phyloP scores from a whole-genome alignment of 2,329 filamentous ascomycete species.

The Aureobasidium vineae region DNA sequence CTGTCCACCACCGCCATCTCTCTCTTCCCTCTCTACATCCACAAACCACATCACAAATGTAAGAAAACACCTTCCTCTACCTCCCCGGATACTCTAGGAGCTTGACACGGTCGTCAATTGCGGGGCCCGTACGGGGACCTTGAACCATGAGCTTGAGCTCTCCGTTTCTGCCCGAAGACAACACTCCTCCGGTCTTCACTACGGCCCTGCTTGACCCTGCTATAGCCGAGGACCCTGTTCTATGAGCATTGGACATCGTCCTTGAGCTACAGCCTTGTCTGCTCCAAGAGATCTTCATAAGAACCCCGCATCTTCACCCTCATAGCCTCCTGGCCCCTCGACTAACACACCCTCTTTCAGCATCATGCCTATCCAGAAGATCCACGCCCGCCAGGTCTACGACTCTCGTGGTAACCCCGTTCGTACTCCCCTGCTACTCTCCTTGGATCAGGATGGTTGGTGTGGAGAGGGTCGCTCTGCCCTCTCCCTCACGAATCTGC shows the following conservation, averaged over 20 bases:
- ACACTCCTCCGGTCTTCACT: not conserved
- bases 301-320: not conserved
- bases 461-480: too few species aligned
- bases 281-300: not conserved
- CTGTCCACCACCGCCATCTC: not conserved
- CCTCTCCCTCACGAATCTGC: too few species aligned
- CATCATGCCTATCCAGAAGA: constrained; percentile 66
- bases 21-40: constrained; percentile 14
- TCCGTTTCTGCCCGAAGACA: constrained; percentile 24
- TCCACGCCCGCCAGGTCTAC: constrained; percentile 75
- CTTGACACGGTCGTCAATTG: constrained; percentile 16
- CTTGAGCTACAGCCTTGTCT: not conserved
- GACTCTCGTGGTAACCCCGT: constrained; percentile 93
- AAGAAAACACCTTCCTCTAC: not conserved
- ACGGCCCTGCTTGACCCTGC: constrained; percentile 13
- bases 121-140: not conserved
- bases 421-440: too few species aligned
- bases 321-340: not conserved
- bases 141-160: not conserved
- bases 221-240: constrained; percentile 22
- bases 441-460: too few species aligned
- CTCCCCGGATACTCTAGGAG: constrained; percentile 21
- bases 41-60: constrained; percentile 16
- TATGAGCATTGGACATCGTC: not conserved
- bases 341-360: constrained; percentile 19